phyloP scores from a whole-genome alignment of 1,284 basidiomycete species.

The Stereum hirsutum region DNA sequence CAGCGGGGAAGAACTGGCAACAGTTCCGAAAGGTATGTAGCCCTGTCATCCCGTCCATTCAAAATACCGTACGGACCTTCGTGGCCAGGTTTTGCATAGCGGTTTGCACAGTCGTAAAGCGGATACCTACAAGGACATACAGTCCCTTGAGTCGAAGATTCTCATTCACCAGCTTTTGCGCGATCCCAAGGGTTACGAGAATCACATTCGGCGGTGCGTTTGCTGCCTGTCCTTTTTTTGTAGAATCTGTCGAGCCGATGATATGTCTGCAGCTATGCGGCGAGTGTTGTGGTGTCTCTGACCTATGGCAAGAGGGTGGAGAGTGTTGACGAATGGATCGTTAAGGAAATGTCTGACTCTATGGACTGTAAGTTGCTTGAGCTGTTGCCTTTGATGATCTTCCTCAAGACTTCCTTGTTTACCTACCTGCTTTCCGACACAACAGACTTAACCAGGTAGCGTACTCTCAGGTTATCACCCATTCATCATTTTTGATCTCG shows the following conservation, averaged over 20 bases:
- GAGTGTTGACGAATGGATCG: slow-evolving; percentile 35
- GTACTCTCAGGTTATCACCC: not conserved
- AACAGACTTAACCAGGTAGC: not conserved
- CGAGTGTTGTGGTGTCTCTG: slow-evolving; percentile 35
- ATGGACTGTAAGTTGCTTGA: slow-evolving; percentile 28
- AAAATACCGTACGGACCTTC: not conserved
- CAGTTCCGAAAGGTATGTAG: slow-evolving; percentile 37
- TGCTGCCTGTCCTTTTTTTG: not conserved
- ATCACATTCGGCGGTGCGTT: slow-evolving; percentile 31
- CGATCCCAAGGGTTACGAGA: slow-evolving; percentile 30
- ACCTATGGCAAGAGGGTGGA: slow-evolving; percentile 37
- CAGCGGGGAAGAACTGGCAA: slow-evolving; percentile 35
- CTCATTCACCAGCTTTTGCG: slow-evolving; percentile 32
- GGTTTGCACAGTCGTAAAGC: slow-evolving; percentile 31
- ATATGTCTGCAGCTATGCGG: slow-evolving; percentile 27
- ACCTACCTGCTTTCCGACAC: not conserved
- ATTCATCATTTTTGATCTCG: not conserved
- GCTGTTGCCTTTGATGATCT: too few relatives aligned
- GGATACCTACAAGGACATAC: slow-evolving; percentile 37
- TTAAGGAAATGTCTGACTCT: slow-evolving; percentile 32
- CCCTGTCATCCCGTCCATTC: not conserved
- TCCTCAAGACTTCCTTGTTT: not conserved
- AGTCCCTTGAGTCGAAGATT: slow-evolving; percentile 39
- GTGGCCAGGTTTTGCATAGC: slow-evolving; percentile 32
- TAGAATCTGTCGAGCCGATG: not conserved